Evolutionary conservation across 2,329 filamentous ascomycete genomes (phyloP).

Genomic region (Talaromyces pinophilus): DNA sequence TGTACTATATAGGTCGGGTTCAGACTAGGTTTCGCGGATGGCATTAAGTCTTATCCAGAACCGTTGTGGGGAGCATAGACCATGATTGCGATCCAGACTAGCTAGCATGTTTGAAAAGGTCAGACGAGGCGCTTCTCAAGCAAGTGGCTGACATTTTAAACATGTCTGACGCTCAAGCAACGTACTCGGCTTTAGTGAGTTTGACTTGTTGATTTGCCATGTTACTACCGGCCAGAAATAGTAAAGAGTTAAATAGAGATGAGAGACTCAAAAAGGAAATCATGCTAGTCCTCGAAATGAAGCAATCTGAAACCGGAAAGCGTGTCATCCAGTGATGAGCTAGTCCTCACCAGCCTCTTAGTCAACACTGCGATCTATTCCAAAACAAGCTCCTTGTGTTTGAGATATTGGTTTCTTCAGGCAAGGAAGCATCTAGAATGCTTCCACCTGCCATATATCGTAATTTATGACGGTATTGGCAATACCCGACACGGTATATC

Average conservation of each 20-base stretch:
- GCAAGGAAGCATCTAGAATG: background rate
- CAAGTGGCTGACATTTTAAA: background rate
- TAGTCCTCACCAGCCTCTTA: conserved; percentile 2
- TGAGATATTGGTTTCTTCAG: background rate
- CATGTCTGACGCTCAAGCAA: conserved; percentile 5
- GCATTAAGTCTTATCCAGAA: background rate
- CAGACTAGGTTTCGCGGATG: conserved; percentile 4
- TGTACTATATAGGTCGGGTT: background rate
- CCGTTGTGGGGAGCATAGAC: background rate
- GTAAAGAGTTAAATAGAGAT: background rate
- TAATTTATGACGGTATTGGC: conserved; percentile 7
- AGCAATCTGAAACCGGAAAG: conserved; percentile 9
- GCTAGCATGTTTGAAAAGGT: background rate
- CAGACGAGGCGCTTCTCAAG: background rate
- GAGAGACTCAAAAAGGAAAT: background rate
- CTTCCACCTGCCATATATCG: conserved; percentile 6
- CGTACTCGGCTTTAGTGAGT: background rate
- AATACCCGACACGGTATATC: background rate
- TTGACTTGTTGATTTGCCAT: background rate
- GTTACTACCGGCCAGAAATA: background rate
- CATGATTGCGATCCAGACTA: background rate
- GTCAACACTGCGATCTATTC: background rate
- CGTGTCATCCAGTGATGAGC: conserved; percentile 6
- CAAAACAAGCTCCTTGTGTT: background rate
- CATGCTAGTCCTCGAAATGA: background rate